phyloP scores from a whole-genome alignment of 768 basidiomycete species.

The Rubroboletus pulcherrimus region DNA sequence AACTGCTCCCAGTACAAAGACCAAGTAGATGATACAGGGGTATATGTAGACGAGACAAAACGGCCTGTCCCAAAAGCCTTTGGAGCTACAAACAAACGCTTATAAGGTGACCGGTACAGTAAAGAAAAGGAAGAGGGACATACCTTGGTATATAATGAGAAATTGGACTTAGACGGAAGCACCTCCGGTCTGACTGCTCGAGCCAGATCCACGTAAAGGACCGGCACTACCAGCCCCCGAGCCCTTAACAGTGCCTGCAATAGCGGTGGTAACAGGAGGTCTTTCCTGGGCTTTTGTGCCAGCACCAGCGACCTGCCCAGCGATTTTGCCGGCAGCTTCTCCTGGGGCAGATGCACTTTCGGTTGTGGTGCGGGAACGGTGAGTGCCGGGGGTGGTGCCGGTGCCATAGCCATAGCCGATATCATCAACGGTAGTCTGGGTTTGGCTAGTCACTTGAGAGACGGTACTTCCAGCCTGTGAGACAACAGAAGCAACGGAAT shows the following conservation, averaged over 20 bases:
- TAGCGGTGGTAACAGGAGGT: rapidly evolving
- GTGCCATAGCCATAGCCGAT: background rate
- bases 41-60: background rate
- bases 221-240: background rate
- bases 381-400: background rate
- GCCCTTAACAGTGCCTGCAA: too few species aligned
- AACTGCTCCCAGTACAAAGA: background rate
- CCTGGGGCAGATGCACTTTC: background rate
- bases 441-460: background rate
- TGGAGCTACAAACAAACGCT: background rate
- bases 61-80: rapidly evolving
- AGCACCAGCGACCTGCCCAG: background rate
- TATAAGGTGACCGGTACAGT: background rate
- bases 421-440: too few species aligned
- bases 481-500: too few species aligned
- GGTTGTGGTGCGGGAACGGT: background rate
- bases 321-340: background rate
- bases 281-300: too few species aligned
- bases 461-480: rapidly evolving
- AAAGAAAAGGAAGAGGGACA: too few species aligned
- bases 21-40: background rate
- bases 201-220: background rate
- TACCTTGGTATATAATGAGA: background rate
- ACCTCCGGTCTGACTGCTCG: background rate
- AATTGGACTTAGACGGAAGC: background rate